Evolutionary conservation across 192 early-diverging fungal species (phyloP).

Genomic region (Podochytrium sp.): DNA sequence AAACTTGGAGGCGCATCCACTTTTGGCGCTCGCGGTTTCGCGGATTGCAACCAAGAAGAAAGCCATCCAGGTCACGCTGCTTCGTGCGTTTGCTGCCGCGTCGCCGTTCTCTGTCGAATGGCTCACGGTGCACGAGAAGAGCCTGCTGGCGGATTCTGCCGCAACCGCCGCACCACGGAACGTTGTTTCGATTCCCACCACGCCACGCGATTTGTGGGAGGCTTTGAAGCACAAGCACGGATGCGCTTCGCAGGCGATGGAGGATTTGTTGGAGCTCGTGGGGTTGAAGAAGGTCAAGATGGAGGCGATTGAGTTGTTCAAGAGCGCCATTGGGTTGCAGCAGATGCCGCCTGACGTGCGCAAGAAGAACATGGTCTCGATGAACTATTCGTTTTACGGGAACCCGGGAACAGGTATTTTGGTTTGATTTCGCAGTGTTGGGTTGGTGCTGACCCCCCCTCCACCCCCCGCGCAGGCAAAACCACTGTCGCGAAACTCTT

Average conservation of each 20-base stretch:
- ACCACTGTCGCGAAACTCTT: constrained; percentile 44
- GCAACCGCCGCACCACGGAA: neutral
- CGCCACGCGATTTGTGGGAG: constrained; percentile 25
- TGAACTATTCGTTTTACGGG: constrained; percentile 41
- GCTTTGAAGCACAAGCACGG: constrained; percentile 28
- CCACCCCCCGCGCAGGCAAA: constrained; percentile 29
- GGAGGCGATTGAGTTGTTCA: constrained; percentile 35
- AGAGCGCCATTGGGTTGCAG: constrained; percentile 28
- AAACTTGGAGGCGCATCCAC: constrained; percentile 24
- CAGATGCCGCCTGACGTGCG: constrained; percentile 21
- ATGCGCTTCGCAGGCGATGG: constrained; percentile 34
- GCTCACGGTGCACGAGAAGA: neutral
- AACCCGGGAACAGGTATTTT: constrained; percentile 42
- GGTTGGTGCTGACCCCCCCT: constrained; percentile 14
- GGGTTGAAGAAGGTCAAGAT: constrained; percentile 38
- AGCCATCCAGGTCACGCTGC: neutral
- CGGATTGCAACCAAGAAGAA: neutral
- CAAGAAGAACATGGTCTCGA: constrained; percentile 29
- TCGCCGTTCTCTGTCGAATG: neutral
- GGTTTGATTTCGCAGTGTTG: neutral
- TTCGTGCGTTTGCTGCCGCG: neutral
- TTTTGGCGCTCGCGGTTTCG: constrained; percentile 30
- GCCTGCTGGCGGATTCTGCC: neutral
- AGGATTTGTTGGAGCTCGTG: constrained; percentile 33
- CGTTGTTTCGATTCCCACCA: neutral